Conservation (phyloP, 441 rosid species). For the Melastoma candidum region DNA sequence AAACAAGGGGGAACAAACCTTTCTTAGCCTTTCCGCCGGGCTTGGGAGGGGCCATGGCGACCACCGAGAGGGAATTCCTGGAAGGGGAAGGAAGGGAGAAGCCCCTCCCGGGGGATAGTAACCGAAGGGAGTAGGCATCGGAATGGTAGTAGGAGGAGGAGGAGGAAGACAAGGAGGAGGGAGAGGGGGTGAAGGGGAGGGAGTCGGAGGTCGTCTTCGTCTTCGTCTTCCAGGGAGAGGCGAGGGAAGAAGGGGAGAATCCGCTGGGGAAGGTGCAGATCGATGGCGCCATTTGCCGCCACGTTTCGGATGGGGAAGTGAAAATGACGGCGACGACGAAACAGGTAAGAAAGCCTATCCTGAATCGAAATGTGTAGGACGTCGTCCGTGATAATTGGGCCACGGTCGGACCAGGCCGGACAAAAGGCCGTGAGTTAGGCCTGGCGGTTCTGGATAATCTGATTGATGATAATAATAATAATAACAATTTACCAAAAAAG, state of each 20-base stretch:
- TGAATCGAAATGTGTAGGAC: too few relatives aligned
- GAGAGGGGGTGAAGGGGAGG: conserved; percentile 9
- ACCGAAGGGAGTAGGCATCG: conserved; percentile 21
- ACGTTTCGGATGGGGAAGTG: neutral
- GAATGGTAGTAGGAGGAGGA: conserved; percentile 22
- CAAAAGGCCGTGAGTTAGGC: too few relatives aligned
- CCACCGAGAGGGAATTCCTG: conserved; percentile 33
- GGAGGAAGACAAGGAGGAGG: conserved; percentile 27
- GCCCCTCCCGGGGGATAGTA: conserved; percentile 19
- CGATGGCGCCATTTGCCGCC: conserved; percentile 28
- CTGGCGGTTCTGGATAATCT: too few relatives aligned
- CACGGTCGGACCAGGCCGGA: too few relatives aligned
- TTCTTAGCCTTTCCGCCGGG: conserved; percentile 59
- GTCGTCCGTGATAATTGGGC: too few relatives aligned
- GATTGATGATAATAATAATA: too few relatives aligned
- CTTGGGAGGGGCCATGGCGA: conserved; percentile 74
- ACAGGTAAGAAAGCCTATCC: neutral
- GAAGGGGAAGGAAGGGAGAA: conserved; percentile 23
- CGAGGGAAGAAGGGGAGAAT: conserved; percentile 13
- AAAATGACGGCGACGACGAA: neutral
- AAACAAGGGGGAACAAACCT: conserved; percentile 19
- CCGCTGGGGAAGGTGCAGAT: conserved; percentile 14
- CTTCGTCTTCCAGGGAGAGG: conserved; percentile 8
- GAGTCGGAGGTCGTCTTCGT: conserved; percentile 6
- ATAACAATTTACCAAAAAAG: too few relatives aligned